These are phyloP conservation scores for Podosphaera xanthii DNA, from an alignment of 2,329 filamentous ascomycete genomes.

Conservation along the genomic window DNA sequence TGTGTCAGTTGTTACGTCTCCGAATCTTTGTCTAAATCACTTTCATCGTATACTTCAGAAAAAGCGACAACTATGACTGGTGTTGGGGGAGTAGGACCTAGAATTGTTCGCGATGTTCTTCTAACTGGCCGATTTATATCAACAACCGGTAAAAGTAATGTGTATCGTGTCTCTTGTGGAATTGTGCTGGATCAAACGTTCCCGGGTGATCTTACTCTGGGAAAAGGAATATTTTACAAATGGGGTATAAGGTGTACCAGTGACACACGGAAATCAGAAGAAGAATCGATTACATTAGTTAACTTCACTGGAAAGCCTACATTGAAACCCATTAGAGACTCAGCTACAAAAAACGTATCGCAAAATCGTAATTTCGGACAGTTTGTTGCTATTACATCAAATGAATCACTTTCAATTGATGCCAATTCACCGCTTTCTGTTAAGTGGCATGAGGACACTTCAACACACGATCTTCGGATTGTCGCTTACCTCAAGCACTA, in stretches of 20 bases:
- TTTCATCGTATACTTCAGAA: not conserved
- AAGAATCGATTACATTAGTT: not conserved
- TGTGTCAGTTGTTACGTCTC: not conserved
- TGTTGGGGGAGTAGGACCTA: not conserved
- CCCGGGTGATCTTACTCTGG: not conserved
- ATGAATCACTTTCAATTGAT: not conserved
- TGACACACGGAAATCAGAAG: not conserved
- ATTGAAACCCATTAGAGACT: not conserved
- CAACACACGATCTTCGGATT: not conserved
- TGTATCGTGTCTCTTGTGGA: not conserved
- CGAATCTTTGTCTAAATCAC: not conserved
- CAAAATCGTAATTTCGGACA: no score
- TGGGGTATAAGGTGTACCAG: not conserved
- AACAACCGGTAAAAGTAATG: not conserved
- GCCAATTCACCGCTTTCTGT: not conserved
- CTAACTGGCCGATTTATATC: not conserved
- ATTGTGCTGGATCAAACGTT: not conserved
- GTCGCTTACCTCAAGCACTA: not conserved
- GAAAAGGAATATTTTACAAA: not conserved
- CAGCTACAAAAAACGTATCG: no score
- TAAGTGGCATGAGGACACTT: not conserved
- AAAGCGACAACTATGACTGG: not conserved
- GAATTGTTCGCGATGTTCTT: not conserved
- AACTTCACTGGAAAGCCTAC: not conserved
- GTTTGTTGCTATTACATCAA: not conserved